These are phyloP conservation scores for Phalaenopsis aphrodite DNA, from an alignment of 106 monocot species.

Conservation along the genomic window DNA sequence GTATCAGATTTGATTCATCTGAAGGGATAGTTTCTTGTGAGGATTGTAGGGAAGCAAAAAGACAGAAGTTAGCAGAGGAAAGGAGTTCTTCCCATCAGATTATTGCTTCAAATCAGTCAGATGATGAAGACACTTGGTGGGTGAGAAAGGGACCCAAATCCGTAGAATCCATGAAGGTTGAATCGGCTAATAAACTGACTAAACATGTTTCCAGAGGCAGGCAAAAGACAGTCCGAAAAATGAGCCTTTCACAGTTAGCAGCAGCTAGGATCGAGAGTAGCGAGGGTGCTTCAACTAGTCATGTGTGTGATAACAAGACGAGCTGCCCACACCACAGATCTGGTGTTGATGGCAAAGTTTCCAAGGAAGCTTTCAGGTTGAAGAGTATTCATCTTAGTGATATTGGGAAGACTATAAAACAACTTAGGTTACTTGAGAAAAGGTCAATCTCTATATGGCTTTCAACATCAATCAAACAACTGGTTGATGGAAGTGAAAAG, in stretches of 20 bases:
- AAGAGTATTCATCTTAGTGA: constrained; percentile 34
- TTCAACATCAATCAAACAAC: constrained; percentile 38
- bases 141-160: constrained; percentile 62
- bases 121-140: constrained; percentile 94
- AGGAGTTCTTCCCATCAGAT: constrained; percentile 29
- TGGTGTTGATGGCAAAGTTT: constrained; percentile 30
- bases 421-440: constrained; percentile 74
- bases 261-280: constrained; percentile 84
- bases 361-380: constrained; percentile 32
- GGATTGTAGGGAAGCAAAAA: constrained; percentile 59
- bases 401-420: constrained; percentile 59
- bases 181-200: constrained; percentile 43
- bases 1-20: constrained; percentile 30
- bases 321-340: constrained; percentile 68
- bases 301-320: constrained; percentile 81
- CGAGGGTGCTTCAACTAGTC: constrained; percentile 94
- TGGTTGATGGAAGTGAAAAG: constrained; percentile 70
- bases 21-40: constrained; percentile 59
- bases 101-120: constrained; percentile 39
- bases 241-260: constrained; percentile 78
- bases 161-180: constrained; percentile 62
- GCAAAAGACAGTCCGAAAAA: constrained; percentile 63
- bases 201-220: constrained; percentile 73
- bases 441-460: constrained; percentile 77
- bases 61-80: constrained; percentile 60